A percentile compares a stretch with the other conserved stretches of the same genome.
Evolutionary conservation across 2,329 filamentous ascomycete species (phyloP).

Genomic region (Phialophora chinensis): DNA sequence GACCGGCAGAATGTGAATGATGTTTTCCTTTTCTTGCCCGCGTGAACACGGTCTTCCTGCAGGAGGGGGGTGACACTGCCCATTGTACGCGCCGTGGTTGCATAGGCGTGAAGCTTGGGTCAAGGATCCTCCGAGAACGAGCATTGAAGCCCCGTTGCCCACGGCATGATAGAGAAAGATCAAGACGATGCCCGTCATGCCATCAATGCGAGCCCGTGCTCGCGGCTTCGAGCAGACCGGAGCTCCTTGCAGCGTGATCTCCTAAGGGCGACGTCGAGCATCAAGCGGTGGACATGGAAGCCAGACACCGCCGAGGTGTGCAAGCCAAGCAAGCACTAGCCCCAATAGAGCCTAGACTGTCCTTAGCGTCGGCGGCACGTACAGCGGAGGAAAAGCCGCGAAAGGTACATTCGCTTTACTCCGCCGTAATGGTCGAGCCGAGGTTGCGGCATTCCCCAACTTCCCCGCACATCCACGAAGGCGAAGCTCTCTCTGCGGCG

Average conservation of each 20-base stretch:
- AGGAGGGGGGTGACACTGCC: slow-evolving; percentile 14
- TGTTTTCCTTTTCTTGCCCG: slow-evolving; percentile 8
- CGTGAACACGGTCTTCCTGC: slow-evolving; percentile 13
- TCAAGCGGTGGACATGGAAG: slow-evolving; percentile 8
- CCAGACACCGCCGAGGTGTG: not conserved
- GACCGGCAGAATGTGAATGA: slow-evolving; percentile 7
- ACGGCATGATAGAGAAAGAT: not conserved
- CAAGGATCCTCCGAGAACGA: not conserved
- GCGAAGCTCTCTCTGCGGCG: slow-evolving; percentile 1
- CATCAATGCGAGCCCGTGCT: not conserved
- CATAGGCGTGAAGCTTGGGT: slow-evolving; percentile 14
- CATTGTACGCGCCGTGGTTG: slow-evolving; percentile 21
- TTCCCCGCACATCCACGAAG: slow-evolving; percentile 6
- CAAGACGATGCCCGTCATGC: not conserved
- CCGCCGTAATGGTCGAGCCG: not conserved
- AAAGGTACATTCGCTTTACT: not conserved
- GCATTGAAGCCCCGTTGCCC: not conserved
- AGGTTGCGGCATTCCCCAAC: not conserved
- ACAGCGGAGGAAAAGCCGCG: not conserved
- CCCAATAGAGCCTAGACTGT: not conserved
- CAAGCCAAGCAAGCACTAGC: not conserved
- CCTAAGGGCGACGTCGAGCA: slow-evolving; percentile 8
- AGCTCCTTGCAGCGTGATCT: not conserved
- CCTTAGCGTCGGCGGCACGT: not conserved
- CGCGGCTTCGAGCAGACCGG: not conserved